Base-by-base conservation (phyloP, 2,329 filamentous ascomycete genomes). In the Hypoxylon sp. region DNA sequence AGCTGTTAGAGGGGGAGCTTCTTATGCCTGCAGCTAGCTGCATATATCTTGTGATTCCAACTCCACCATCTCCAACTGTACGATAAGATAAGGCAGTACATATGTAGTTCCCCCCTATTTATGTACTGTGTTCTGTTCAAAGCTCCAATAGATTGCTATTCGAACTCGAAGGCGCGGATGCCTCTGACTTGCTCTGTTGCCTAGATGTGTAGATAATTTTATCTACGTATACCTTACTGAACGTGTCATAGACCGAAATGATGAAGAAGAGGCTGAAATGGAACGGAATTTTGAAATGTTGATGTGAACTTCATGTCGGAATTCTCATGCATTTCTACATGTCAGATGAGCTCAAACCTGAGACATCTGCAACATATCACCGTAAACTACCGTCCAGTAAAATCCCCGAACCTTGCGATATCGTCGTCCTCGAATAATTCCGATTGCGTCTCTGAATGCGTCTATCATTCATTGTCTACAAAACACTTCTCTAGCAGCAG, bases 41-140 rank as follows among this genome's bases (percentile, higher is more conserved):
- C 6, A 30, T 6, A 5, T 53, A 68, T 66, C 66, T 69, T 69
- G 59, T 66, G 59, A 69, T 63, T 50, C 21, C 21, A 38, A 58
- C 64, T 60, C 64, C 64, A 64, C 65, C 50, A 38, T 32, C 60
- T 62, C 63, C 63, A 61, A 61, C 58, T 55, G 51, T 28, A 46
- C 56, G 65, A 67, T 63, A 63, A 67, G 65, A 67, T 67, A 67
- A 60, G 56, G 6, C 45, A 34, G 19, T 30, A 25, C 25, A 3
- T 25, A 25, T 25, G 23, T 28, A 28, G 28, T 19, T 49, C 17
- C 49, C 45, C 64, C 53, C 55, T 64, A 55, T 64, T 56, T 25
- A 36, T 14, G 38, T 45, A 41, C 34, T 45, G 6, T 30, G 14
- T 50, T 41, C 19, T 25, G 36, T 28, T 45, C 23, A 49, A 14